Base-by-base conservation (phyloP, 257 asterid genomes). In the Solanum raphanifolium region DNA sequence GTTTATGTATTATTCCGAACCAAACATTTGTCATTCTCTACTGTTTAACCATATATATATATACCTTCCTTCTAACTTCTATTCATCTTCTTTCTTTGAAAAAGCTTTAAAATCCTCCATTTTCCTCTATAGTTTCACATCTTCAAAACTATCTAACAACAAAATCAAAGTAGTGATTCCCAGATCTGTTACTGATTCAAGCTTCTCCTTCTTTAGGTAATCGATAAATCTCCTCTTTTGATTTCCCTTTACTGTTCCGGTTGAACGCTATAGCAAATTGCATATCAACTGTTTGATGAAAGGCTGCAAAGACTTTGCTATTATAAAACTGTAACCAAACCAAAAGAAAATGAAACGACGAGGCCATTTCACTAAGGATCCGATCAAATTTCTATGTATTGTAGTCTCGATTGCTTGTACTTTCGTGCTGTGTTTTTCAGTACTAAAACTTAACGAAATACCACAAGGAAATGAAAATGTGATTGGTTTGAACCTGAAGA, bases 401-500 rank as follows among this genome's bases (percentile, higher is more conserved):
- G 35, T 93, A 81, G 65, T 93, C 86, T 82, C 91, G 4, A 41
- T 92, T 89, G 84, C 91, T 65, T 94, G 90, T 88, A 21, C 89
- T 79, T 66, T 94, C 85, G 84, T 87, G 83, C 92, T 93, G 83
- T 90, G 91, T 65, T 76, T 93, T 38, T 89, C 97, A 29, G 89
- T 92, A 65, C 58, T 93, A 10, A 91, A 92, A 79, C 89, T 95
- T 73, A 87, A 86, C 13, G 91, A 90, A 87, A 72, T 85, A 29
- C 81, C 92, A 48, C 68, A 38, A 5, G 27, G 82, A 9, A 89
- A 89, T 27, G 71, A 16, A 38, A 21, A 13, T 25, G 27, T 75
- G 34, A 55, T 75, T 35, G 39, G 76, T 55, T 78, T 88, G 87
- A 89, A 86, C 18, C 68, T 82, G 58, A 85, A 52, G 75, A 48